These are phyloP conservation scores for Alloascoidea hylecoeti DNA, from an alignment of 805 yeast species.

Conservation along the genomic window DNA sequence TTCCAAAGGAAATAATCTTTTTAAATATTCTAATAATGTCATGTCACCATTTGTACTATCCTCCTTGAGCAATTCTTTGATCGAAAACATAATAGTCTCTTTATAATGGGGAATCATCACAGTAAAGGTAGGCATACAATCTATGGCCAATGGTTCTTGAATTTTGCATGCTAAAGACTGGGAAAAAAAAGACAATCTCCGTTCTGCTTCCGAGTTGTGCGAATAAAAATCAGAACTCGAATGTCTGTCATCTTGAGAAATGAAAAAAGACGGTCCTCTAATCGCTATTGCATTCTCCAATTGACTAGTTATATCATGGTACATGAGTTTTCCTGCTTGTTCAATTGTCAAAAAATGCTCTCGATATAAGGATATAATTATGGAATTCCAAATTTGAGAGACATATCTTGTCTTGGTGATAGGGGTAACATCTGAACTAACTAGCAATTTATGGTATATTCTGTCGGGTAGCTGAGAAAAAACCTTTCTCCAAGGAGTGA, in stretches of 20 bases:
- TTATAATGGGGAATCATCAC: constrained; percentile 80
- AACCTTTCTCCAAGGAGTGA: constrained; percentile 84
- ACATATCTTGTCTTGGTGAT: constrained; percentile 40
- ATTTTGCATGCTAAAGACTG: constrained; percentile 81
- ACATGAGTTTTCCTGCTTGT: constrained; percentile 52
- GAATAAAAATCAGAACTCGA: constrained; percentile 41
- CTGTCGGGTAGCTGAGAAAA: constrained; percentile 67
- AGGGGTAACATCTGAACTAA: constrained; percentile 30
- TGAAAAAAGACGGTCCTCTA: constrained; percentile 65
- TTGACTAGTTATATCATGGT: constrained; percentile 26
- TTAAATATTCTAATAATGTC: constrained; percentile 70
- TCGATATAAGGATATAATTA: constrained; percentile 70
- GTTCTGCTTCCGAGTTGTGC: constrained; percentile 59
- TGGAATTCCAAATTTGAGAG: constrained; percentile 72
- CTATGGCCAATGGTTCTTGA: constrained; percentile 53
- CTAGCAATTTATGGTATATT: constrained; percentile 54
- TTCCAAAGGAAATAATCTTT: constrained; percentile 55
- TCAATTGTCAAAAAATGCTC: constrained; percentile 68
- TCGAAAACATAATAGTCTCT: constrained; percentile 64
- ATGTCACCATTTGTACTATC: constrained; percentile 48
- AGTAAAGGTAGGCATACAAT: constrained; percentile 67
- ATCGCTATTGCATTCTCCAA: constrained; percentile 27
- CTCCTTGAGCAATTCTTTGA: constrained; percentile 67
- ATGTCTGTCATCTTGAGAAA: constrained; percentile 70
- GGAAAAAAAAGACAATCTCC: constrained; percentile 81